A percentile compares a stretch with the other conserved stretches of the same genome.
phyloP scores from a whole-genome alignment of 2,329 filamentous ascomycete species.

The Curvularia sp. region DNA sequence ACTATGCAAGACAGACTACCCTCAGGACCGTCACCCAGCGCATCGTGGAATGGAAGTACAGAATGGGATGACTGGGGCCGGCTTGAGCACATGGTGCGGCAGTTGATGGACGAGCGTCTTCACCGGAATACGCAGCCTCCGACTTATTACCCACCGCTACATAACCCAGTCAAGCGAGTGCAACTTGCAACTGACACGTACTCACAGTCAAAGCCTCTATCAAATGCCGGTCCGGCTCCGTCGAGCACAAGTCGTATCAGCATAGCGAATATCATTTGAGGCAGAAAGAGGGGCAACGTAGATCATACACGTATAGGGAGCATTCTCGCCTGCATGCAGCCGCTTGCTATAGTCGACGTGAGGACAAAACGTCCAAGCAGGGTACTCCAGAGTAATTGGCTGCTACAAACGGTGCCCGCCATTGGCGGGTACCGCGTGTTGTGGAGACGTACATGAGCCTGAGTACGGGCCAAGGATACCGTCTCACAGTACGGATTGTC shows the following conservation, averaged over 20 bases:
- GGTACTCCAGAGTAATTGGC: not conserved
- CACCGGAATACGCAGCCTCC: conserved; percentile 31
- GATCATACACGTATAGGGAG: not conserved
- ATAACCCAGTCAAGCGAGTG: conserved; percentile 49
- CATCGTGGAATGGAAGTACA: conserved; percentile 64
- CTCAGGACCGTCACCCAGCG: conserved; percentile 58
- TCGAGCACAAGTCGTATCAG: conserved; percentile 56
- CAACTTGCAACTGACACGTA: conserved; percentile 41
- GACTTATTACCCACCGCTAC: conserved; percentile 48
- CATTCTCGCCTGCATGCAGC: not conserved
- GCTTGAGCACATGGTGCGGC: conserved; percentile 69
- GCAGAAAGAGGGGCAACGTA: not conserved
- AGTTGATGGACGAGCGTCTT: conserved; percentile 60
- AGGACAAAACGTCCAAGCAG: not conserved
- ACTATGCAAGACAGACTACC: conserved; percentile 53
- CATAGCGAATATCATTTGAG: conserved; percentile 55
- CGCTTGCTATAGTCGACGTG: not conserved
- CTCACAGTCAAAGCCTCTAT: conserved; percentile 28
- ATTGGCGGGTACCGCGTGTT: not conserved
- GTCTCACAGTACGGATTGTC: not conserved
- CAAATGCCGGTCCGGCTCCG: conserved; percentile 34
- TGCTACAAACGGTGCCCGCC: not conserved
- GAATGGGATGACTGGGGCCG: conserved; percentile 85
- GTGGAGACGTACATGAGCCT: not conserved
- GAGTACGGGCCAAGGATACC: not conserved